A percentile compares a stretch with the other conserved stretches of the same genome.
phyloP scores from a whole-genome alignment of 1,284 basidiomycete species.

The Austroboletus novae-zelandiae region DNA sequence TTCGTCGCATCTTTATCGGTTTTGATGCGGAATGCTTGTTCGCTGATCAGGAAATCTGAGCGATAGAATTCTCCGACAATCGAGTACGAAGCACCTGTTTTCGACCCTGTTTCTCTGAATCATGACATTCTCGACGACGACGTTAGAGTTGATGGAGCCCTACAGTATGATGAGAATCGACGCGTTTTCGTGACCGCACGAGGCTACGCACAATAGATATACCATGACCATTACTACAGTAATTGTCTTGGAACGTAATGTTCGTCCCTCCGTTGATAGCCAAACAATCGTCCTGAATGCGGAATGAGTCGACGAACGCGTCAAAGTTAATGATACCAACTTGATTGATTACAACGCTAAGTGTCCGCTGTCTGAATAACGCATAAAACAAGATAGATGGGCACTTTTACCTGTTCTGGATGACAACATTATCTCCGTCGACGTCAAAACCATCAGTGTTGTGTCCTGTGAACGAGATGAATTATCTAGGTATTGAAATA shows the following conservation, averaged over 20 bases:
- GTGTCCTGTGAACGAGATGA: slow-evolving; percentile 31
- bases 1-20: slow-evolving; percentile 38
- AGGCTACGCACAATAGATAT: slow-evolving; percentile 47
- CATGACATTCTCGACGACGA: slow-evolving; percentile 45
- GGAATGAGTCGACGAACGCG: slow-evolving; percentile 1
- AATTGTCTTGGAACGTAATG: slow-evolving; percentile 53
- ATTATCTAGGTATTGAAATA: neutral
- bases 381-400: neutral
- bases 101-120: slow-evolving; percentile 50
- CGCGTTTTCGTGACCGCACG: too few species aligned
- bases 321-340: slow-evolving; percentile 7
- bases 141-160: slow-evolving; percentile 52
- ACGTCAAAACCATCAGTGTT: slow-evolving; percentile 61
- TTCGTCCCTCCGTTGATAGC: slow-evolving; percentile 58
- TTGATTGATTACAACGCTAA: slow-evolving; percentile 32
- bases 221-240: slow-evolving; percentile 58
- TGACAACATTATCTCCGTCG: slow-evolving; percentile 41
- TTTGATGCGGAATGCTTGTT: slow-evolving; percentile 43
- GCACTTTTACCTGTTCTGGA: slow-evolving; percentile 36
- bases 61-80: neutral
- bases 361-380: neutral
- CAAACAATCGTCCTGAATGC: slow-evolving; percentile 56
- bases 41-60: neutral
- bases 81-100: slow-evolving; percentile 32
- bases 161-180: neutral